phyloP scores from a whole-genome alignment of 2,329 filamentous ascomycete genomes.

The Neopestalotiopsis rosae region DNA sequence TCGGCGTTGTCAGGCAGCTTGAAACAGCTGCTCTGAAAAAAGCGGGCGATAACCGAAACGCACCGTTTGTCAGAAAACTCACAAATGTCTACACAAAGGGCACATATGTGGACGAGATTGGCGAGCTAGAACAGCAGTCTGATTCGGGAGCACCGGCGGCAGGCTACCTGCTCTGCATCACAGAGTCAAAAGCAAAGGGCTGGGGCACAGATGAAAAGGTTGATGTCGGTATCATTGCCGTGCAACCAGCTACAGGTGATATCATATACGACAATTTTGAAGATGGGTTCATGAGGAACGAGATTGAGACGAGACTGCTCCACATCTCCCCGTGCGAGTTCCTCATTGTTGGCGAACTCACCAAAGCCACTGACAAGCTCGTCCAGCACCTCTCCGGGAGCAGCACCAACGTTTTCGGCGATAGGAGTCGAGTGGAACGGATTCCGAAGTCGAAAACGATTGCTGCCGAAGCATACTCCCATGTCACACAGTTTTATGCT shows the following conservation, averaged over 20 bases:
- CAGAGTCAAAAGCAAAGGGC: conserved; percentile 79
- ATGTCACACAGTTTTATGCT: conserved; percentile 92
- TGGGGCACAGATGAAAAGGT: conserved; percentile 92
- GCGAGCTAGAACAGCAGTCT: conserved; percentile 69
- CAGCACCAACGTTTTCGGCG: conserved; percentile 90
- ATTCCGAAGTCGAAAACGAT: conserved; percentile 79
- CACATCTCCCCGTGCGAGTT: conserved; percentile 97
- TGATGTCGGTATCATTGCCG: conserved; percentile 87
- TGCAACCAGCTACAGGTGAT: conserved; percentile 94
- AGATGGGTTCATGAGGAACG: conserved; percentile 95
- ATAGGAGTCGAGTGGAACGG: conserved; percentile 84
- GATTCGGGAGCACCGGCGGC: conserved; percentile 59
- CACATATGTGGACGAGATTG: conserved; percentile 93
- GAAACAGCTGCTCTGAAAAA: conserved; percentile 97
- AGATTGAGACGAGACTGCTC: conserved; percentile 92
- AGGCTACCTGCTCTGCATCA: conserved; percentile 95
- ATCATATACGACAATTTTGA: conserved; percentile 96
- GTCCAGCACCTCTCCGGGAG: conserved; percentile 88
- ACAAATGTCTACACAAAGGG: conserved; percentile 98
- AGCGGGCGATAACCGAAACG: conserved; percentile 90
- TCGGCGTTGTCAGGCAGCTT: conserved; percentile 91
- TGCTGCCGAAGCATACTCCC: conserved; percentile 83
- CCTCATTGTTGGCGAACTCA: conserved; percentile 87
- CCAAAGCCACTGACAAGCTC: conserved; percentile 90
- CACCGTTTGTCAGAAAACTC: conserved; percentile 89